These are phyloP conservation scores for Pseudognaphalium luteoalbum DNA, from an alignment of 129 eudicot species.

Conservation along the genomic window DNA sequence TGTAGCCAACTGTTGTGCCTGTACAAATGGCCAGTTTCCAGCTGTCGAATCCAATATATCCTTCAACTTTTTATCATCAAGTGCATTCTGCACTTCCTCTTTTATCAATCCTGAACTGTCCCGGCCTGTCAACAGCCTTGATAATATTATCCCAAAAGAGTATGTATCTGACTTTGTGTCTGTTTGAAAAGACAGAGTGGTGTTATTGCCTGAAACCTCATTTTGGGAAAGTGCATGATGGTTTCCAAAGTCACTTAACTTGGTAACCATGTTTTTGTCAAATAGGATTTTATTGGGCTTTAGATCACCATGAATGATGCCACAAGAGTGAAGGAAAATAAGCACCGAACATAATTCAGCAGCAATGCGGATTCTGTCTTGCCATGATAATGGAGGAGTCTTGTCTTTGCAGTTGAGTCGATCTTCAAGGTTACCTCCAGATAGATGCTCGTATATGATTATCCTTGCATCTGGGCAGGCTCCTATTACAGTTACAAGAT, in stretches of 20 bases:
- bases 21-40: slow-evolving; percentile 98
- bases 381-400: slow-evolving; percentile 86
- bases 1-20: slow-evolving; percentile 84
- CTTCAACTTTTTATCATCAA: slow-evolving; percentile 61
- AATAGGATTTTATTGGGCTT: slow-evolving; percentile 79
- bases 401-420: slow-evolving; percentile 84
- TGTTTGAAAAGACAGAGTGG: slow-evolving; percentile 46
- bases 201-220: slow-evolving; percentile 48
- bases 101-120: slow-evolving; percentile 56
- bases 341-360: slow-evolving; percentile 91
- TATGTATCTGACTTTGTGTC: slow-evolving; percentile 79
- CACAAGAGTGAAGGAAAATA: slow-evolving; percentile 75
- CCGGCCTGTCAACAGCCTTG: slow-evolving; percentile 74
- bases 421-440: slow-evolving; percentile 88
- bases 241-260: slow-evolving; percentile 86
- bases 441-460: slow-evolving; percentile 76
- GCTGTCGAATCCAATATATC: slow-evolving; percentile 72
- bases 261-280: slow-evolving; percentile 59
- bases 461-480: slow-evolving; percentile 73
- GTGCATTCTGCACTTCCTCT: slow-evolving; percentile 65
- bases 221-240: slow-evolving; percentile 48
- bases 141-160: slow-evolving; percentile 76
- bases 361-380: slow-evolving; percentile 75
- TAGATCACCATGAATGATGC: slow-evolving; percentile 72
- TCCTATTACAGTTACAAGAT: slow-evolving; percentile 80